Evolutionary conservation across 371 early-diverging fungal species (phyloP).

Genomic region (Batkoa obscura): DNA sequence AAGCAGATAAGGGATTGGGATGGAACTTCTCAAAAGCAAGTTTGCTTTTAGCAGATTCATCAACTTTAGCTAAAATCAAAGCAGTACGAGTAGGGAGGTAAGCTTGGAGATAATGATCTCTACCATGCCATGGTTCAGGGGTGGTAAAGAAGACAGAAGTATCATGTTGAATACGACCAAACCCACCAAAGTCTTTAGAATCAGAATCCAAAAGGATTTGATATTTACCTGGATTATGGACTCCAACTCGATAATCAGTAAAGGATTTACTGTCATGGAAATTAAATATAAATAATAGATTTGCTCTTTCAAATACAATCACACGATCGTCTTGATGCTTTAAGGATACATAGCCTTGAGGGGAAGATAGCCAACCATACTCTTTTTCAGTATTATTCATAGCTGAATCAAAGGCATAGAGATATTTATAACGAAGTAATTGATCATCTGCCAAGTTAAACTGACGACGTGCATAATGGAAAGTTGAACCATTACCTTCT

Average conservation of each 20-base stretch:
- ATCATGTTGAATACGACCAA: conserved; percentile 43
- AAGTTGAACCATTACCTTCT: conserved; percentile 72
- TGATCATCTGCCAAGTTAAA: conserved; percentile 77
- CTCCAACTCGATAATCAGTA: conserved; percentile 72
- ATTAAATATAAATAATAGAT: conserved; percentile 78
- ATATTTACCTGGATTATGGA: conserved; percentile 44
- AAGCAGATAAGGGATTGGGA: neutral
- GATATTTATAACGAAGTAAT: conserved; percentile 72
- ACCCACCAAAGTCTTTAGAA: conserved; percentile 51
- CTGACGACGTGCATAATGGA: conserved; percentile 88
- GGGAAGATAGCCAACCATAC: conserved; percentile 43
- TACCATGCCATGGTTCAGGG: conserved; percentile 39
- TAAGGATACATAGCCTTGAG: conserved; percentile 61
- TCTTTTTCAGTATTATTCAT: conserved; percentile 56
- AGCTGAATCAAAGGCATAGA: conserved; percentile 72
- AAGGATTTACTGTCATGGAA: conserved; percentile 76
- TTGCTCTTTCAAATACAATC: conserved; percentile 77
- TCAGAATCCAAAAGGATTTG: conserved; percentile 62
- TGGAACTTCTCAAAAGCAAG: neutral
- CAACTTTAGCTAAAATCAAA: neutral
- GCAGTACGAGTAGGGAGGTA: conserved; percentile 3
- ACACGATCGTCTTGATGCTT: conserved; percentile 86
- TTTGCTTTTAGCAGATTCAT: neutral
- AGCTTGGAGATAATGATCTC: conserved; percentile 51
- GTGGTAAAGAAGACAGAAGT: conserved; percentile 37